Conservation (phyloP, 306 rosid genomes). For the Abrus pulchellus region DNA sequence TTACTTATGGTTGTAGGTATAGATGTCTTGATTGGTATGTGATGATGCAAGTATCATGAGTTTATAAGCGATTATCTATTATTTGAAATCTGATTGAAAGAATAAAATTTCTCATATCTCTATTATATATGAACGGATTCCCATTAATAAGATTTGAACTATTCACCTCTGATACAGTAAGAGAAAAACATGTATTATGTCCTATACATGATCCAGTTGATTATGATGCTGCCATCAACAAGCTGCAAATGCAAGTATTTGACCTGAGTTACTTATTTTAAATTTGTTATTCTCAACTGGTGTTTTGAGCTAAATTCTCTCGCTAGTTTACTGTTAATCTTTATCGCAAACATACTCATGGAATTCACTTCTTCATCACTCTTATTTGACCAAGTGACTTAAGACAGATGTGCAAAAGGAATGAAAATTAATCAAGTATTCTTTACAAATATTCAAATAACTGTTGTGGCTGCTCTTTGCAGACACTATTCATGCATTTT, state of each 20-base stretch:
- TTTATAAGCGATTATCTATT: not conserved
- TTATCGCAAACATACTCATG: not conserved
- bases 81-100: conserved; percentile 11
- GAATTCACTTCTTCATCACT: not conserved
- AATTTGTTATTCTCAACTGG: not conserved
- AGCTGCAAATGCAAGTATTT: not conserved
- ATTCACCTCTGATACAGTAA: not conserved
- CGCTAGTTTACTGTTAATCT: not conserved
- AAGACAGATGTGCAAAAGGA: not conserved
- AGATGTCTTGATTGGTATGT: conserved; percentile 24
- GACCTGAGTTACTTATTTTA: not conserved
- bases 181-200: not conserved
- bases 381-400: not conserved
- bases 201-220: not conserved
- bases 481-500: conserved; percentile 14
- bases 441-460: not conserved
- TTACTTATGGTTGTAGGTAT: conserved; percentile 33
- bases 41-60: not conserved
- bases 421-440: not conserved
- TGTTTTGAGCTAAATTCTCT: not conserved
- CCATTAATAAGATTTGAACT: not conserved
- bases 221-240: not conserved
- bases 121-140: conserved; percentile 19
- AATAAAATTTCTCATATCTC: not conserved
- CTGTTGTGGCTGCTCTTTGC: conserved; percentile 4